These are phyloP conservation scores for Syzygium syzygioides DNA, from an alignment of 441 rosid genomes.

Conservation along the genomic window DNA sequence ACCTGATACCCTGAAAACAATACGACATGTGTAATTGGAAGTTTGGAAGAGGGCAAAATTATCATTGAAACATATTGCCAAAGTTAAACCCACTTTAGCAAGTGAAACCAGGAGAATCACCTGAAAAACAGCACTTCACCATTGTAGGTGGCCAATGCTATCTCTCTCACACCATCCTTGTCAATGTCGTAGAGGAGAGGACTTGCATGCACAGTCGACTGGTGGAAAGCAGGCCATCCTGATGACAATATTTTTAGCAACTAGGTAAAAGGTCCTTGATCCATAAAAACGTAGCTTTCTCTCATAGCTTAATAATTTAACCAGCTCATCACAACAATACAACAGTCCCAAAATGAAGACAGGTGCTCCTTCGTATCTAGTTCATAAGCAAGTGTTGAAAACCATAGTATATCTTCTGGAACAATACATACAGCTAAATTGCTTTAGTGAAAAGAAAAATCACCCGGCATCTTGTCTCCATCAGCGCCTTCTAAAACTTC, in stretches of 20 bases:
- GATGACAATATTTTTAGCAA: slow-evolving; percentile 4
- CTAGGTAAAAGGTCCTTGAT: background rate
- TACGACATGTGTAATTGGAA: background rate
- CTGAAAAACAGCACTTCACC: slow-evolving; percentile 96
- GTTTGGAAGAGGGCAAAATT: background rate
- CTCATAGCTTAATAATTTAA: background rate
- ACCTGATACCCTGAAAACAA: slow-evolving; percentile 73
- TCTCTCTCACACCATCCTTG: slow-evolving; percentile 96
- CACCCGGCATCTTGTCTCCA: slow-evolving; percentile 99
- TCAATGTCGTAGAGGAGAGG: slow-evolving; percentile 95
- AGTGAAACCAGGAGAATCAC: slow-evolving; percentile 25
- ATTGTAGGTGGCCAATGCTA: slow-evolving; percentile 92
- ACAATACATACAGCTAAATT: background rate
- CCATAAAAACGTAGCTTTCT: background rate
- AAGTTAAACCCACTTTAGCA: background rate
- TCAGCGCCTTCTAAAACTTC: slow-evolving; percentile 99
- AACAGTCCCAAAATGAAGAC: background rate
- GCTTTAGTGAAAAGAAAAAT: background rate
- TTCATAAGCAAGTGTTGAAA: background rate
- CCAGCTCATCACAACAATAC: background rate
- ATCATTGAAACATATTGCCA: background rate
- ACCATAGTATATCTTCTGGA: background rate
- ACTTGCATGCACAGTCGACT: slow-evolving; percentile 94
- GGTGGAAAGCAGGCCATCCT: slow-evolving; percentile 99
- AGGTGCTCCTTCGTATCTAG: background rate